Base-by-base conservation (phyloP, 2,329 filamentous ascomycete species). In the Exophiala bonariae region DNA sequence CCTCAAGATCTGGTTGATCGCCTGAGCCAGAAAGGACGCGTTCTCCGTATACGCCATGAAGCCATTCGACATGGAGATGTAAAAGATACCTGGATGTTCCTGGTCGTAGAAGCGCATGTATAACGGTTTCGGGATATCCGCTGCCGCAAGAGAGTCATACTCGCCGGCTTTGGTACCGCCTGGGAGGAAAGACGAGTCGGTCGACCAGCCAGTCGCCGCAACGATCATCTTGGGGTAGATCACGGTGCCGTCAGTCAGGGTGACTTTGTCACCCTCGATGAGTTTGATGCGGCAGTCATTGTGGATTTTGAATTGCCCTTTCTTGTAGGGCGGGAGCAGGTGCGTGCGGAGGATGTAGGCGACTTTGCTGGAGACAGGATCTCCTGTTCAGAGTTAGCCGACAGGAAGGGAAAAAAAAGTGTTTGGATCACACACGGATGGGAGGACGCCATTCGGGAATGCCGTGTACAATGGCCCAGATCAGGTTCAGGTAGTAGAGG, bases 31-130 rank as follows among this genome's bases (percentile, higher is more conserved):
- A 19, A 44, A 44, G 3, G 41, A 44, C 18, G 41, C 41, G 41
- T 44, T 44, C 30, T 44, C 41, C 32, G 41, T 44, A 28, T 44
- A 44, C 41, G 41, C 20, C 41, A 44, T 44, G 31, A 44, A 44
- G 31, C 41, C 41, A 19, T 44, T 44, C 9, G 41, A 36, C 31
- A 44, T 36, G 17, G 31, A 36, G 23, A 44, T 36, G 41, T 44
- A 44, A 14, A 44, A 44, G 33, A 44, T 44, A 9, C 39, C 39
- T 9, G 39, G 39, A 19, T 41, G 39, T 26, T 32, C 23, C 39
- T 41, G 39, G 39, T 41, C 39, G 16, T 41, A 41, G 26, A 41
- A 41, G 39, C 39, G 39, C 4, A 41, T 19, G 26, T 41, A 41
- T 9, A 41, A 17, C 13, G 39, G 39, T 32, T 19, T 14, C 13